Percentiles rank a stretch among this genome's conserved stretches.
Evolutionary conservation across 306 rosid species (phyloP).

Genomic region (Herpetospermum pedunculosum): DNA sequence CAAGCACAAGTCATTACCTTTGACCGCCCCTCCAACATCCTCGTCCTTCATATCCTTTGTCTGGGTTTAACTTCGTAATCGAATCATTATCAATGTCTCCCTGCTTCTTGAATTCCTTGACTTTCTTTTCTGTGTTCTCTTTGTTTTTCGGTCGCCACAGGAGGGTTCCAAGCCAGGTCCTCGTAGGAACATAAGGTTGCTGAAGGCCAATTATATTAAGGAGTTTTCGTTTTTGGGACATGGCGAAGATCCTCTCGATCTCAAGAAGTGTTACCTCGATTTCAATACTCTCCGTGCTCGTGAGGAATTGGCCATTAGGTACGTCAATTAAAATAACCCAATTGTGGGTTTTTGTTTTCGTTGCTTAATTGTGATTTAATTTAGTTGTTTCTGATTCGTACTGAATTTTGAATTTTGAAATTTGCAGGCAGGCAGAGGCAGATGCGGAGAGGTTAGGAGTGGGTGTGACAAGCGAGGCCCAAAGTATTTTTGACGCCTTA

Average conservation of each 20-base stretch:
- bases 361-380: neutral
- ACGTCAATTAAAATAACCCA: neutral
- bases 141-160: slow-evolving; percentile 14
- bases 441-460: slow-evolving; percentile 94
- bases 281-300: slow-evolving; percentile 51
- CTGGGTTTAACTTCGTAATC: too few relatives aligned
- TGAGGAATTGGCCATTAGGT: slow-evolving; percentile 77
- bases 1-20: slow-evolving; percentile 77
- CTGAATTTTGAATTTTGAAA: too few relatives aligned
- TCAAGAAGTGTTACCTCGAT: slow-evolving; percentile 44
- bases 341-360: neutral
- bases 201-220: slow-evolving; percentile 68
- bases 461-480: slow-evolving; percentile 84
- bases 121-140: neutral
- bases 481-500: slow-evolving; percentile 78
- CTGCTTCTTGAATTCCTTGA: slow-evolving; percentile 8
- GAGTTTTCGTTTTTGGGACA: slow-evolving; percentile 58
- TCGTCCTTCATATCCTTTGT: slow-evolving; percentile 72
- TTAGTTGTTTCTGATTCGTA: neutral
- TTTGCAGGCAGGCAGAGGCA: slow-evolving; percentile 67
- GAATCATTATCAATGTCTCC: too few relatives aligned
- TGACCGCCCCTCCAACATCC: slow-evolving; percentile 73
- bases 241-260: slow-evolving; percentile 67
- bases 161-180: slow-evolving; percentile 53
- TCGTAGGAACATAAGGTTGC: slow-evolving; percentile 54